Base-by-base conservation (phyloP, 176 grass and related monocot genomes). In the Ensete glaucum region DNA sequence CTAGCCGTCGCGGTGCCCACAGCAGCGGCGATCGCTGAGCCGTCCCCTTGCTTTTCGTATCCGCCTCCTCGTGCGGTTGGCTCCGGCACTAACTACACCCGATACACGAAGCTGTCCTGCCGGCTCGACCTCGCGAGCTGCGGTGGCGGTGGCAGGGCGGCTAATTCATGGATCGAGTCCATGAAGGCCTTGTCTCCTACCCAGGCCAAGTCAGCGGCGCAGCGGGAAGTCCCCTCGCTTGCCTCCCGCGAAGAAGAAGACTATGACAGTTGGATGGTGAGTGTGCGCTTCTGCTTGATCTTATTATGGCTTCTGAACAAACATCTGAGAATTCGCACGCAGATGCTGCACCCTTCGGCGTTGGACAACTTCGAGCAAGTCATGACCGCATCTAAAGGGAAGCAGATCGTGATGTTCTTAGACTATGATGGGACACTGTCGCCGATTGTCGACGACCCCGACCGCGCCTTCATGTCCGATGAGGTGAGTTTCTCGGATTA, bases 391-490 rank as follows among this genome's bases (percentile, higher is more conserved):
- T 21, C 77, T 2, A 55, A 70, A 65, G 77, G 77, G 2, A 79
- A 79, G 77, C 65, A 79, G 77, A 64, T 79, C 14, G 53, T 79
- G 11, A 79, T 79, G 77, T 79, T 79, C 64, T 57, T 79, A 24
- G 77, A 79, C 64, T 79, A 79, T 53, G 77, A 79, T 9, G 77
- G 77, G 11, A 79, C 77, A 53, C 77, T 79, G 23, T 79, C 77
- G 3, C 77, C 77, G 17, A 79, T 79, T 24, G 77, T 79, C 27
- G 77, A 79, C 16, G 77, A 79, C 27, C 77, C 77, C 53, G 77
- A 79, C 64, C 53, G 63, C 16, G 77, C 77, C 53, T 79, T 79
- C 64, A 79, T 79, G 77, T 79, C 77, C 0, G 77, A 79, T 16
- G 23, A 65, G 53, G 77, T 70, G 53, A 58, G 77, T 48, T 57